Evolutionary conservation across 768 basidiomycete genomes (phyloP).

Genomic region (Butyriboletus loyo): DNA sequence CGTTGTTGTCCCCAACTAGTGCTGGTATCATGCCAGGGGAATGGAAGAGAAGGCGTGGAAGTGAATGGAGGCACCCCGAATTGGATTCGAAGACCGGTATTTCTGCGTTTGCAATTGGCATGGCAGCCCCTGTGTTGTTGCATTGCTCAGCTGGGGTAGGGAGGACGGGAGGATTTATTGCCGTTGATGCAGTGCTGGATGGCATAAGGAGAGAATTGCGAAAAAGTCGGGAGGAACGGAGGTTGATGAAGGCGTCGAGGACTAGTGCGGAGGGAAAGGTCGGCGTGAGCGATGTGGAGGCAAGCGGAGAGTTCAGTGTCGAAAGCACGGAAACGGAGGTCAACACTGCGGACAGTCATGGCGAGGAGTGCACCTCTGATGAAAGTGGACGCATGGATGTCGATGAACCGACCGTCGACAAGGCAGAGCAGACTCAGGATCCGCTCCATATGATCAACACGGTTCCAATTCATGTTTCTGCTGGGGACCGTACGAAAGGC

Average conservation of each 20-base stretch:
- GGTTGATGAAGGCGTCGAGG: conserved; percentile 2
- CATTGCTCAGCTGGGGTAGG: conserved; percentile 97
- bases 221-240: conserved; percentile 28
- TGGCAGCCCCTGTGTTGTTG: conserved; percentile 59
- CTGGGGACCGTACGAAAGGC: conserved; percentile 27
- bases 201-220: conserved; percentile 60
- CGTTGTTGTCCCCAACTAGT: conserved; percentile 18
- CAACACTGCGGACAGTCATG: conserved; percentile 1
- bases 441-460: conserved; percentile 17
- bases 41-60: conserved; percentile 11
- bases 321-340: conserved; percentile 9
- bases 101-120: conserved; percentile 47
- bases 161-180: conserved; percentile 90
- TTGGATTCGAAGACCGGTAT: conserved; percentile 58
- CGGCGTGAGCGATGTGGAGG: conserved; percentile 2
- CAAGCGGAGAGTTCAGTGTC: conserved; percentile 1
- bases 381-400: conserved; percentile 23
- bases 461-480: conserved; percentile 26
- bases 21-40: conserved; percentile 1
- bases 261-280: neutral
- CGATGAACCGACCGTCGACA: conserved; percentile 17
- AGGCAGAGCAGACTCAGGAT: neutral
- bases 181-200: conserved; percentile 83
- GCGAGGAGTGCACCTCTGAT: neutral
- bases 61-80: conserved; percentile 34